Evolutionary conservation across 352 stramenopile genomes (phyloP).

Genomic region (Peronospora belbahrii): DNA sequence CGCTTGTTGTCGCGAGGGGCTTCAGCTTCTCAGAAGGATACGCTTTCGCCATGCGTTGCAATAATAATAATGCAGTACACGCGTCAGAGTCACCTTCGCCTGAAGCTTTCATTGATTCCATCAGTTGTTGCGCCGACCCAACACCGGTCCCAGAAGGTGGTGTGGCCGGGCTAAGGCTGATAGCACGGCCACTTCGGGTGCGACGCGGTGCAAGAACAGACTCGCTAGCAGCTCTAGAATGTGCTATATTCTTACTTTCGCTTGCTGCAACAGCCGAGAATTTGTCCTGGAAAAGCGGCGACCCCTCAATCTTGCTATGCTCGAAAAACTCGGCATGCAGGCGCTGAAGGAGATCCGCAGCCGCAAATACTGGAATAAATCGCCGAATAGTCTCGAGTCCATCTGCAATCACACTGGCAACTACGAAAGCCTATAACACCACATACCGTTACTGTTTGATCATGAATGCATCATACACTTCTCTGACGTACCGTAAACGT

Average conservation of each 20-base stretch:
- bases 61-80: slow-evolving; percentile 39
- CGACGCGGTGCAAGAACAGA: slow-evolving; percentile 10
- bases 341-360: slow-evolving; percentile 70
- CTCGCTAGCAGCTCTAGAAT: slow-evolving; percentile 4
- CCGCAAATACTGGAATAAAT: slow-evolving; percentile 78
- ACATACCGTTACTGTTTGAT: slow-evolving; percentile 1
- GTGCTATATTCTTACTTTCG: slow-evolving; percentile 5
- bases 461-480: neutral
- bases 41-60: slow-evolving; percentile 49
- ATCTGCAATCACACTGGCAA: slow-evolving; percentile 72
- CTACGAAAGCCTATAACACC: slow-evolving; percentile 61
- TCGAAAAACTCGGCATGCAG: slow-evolving; percentile 73
- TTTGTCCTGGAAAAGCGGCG: slow-evolving; percentile 68
- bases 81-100: slow-evolving; percentile 35
- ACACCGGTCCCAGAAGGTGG: slow-evolving; percentile 1
- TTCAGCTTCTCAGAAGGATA: slow-evolving; percentile 59
- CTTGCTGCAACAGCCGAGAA: slow-evolving; percentile 30
- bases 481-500: slow-evolving; percentile 58
- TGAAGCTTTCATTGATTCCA: slow-evolving; percentile 24
- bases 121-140: slow-evolving; percentile 25
- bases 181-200: slow-evolving; percentile 33
- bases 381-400: slow-evolving; percentile 53
- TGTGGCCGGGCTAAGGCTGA: slow-evolving; percentile 8
- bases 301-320: slow-evolving; percentile 41
- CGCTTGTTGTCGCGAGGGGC: slow-evolving; percentile 24